Conservation (phyloP, 306 rosid species). For the Cucumis melo region DNA sequence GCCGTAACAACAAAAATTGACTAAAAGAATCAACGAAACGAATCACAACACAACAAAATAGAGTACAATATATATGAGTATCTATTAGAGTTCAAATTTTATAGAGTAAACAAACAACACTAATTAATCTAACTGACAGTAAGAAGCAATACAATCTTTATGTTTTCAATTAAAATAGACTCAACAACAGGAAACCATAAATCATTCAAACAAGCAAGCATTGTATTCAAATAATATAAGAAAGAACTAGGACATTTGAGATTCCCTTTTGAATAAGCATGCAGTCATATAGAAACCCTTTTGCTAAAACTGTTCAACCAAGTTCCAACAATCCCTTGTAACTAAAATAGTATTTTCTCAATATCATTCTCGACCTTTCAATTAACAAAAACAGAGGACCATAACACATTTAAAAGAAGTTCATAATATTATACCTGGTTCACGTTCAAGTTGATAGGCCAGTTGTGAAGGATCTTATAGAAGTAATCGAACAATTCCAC, state of each 20-base stretch:
- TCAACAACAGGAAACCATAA: background rate
- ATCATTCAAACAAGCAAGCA: background rate
- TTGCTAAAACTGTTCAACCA: background rate
- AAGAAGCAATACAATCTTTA: background rate
- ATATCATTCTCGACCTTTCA: background rate
- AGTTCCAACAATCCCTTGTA: background rate
- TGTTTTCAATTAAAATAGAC: background rate
- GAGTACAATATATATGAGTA: too few species aligned
- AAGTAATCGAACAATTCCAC: conserved; percentile 15
- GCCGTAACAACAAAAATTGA: background rate
- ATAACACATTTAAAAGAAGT: background rate
- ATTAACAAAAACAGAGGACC: background rate
- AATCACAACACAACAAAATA: background rate
- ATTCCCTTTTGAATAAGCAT: background rate
- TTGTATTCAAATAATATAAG: background rate
- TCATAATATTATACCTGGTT: conserved; percentile 39
- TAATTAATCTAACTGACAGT: background rate
- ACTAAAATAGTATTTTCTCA: background rate
- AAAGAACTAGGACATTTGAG: background rate
- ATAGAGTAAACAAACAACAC: background rate
- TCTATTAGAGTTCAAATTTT: background rate
- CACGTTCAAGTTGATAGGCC: conserved; percentile 50
- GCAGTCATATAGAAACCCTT: background rate
- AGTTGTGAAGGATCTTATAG: conserved; percentile 31
- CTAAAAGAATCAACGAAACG: background rate